Evolutionary conservation across 2,329 filamentous ascomycete species (phyloP), one percentile per base, ranked within the genome.

Genomic region (Aureobasidium sp.): DNA sequence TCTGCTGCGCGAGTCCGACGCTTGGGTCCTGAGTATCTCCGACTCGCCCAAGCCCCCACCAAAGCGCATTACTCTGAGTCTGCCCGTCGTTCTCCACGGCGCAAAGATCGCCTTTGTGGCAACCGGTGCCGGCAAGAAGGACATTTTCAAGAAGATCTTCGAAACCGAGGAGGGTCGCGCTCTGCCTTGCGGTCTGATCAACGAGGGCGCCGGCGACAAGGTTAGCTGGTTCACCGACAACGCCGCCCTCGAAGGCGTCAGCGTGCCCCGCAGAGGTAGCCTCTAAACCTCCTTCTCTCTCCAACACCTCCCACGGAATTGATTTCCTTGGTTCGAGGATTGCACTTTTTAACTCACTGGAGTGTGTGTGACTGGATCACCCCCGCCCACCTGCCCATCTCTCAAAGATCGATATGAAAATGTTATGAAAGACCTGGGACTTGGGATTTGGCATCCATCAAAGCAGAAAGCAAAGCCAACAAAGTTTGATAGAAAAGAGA

Each of bases 171-270:
- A 89, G 67, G 86, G 87, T 9, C 76, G 80, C 45, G 86, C 84
- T 39, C 79, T 97, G 63, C 94, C 94, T 1, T 96, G 91, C 72
- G 85, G 90, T 1, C 79, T 97, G 66, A 87, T 99, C 70, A 99
- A 99, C 74, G 84, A 89, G 69, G 85, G 84, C 45, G 88, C 85
- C 3, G 90, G 89, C 48, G 91, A 96, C 66, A 88, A 91, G 69
- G 91, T 91, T 71, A 94, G 86, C 77, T 99, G 94, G 94, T 97
- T 99, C 73, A 91, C 92, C 47, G 94, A 97, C 73, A 82, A 86
- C 70, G 80, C 89, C 5, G 93, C 94, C 50, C 86, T 95, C 14
- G 88, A 96, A 70, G 91, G 90, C 5, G 90, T 99, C 14, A 79
- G 81, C 64, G 97, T 90, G 72, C 90, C 92, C 27, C 70, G 88